These are phyloP conservation scores for Phoma sp. DNA, from an alignment of 2,329 filamentous ascomycete species.

Conservation along the genomic window DNA sequence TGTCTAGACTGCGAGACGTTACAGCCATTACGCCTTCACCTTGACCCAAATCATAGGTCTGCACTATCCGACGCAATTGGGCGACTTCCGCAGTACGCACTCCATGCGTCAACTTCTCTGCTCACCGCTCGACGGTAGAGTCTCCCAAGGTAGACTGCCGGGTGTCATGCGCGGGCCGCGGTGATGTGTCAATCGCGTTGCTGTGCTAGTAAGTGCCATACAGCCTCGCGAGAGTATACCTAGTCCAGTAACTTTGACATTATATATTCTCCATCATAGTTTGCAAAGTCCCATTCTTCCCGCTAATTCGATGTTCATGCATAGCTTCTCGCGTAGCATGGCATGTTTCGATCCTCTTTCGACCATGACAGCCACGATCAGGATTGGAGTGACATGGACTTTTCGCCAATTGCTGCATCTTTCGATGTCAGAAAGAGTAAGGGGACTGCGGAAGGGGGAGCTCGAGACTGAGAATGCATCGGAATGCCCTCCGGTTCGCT, in stretches of 20 bases:
- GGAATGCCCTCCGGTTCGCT: not conserved
- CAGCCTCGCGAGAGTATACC: no score
- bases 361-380: constrained; percentile 1
- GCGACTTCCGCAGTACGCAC: no score
- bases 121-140: no score
- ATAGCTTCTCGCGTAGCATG: constrained; percentile 3
- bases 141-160: no score
- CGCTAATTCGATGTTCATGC: not conserved
- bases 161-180: no score
- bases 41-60: no score
- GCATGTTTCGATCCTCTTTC: constrained; percentile 7
- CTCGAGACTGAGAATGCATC: constrained; percentile 8
- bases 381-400: not conserved
- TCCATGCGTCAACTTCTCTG: no score
- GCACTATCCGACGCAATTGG: no score
- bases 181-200: no score
- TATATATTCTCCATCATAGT: no score
- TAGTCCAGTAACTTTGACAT: no score
- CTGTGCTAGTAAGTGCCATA: no score
- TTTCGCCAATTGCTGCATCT: constrained; percentile 10
- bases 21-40: not conserved
- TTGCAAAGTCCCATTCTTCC: constrained; percentile 5
- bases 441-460: not conserved
- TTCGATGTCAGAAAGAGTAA: constrained; percentile 1
- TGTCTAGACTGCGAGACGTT: not conserved